Evolutionary conservation across 202 grass and related monocot genomes (phyloP), one percentile per base, ranked within the genome.

Genomic region (Panicum hallii): DNA sequence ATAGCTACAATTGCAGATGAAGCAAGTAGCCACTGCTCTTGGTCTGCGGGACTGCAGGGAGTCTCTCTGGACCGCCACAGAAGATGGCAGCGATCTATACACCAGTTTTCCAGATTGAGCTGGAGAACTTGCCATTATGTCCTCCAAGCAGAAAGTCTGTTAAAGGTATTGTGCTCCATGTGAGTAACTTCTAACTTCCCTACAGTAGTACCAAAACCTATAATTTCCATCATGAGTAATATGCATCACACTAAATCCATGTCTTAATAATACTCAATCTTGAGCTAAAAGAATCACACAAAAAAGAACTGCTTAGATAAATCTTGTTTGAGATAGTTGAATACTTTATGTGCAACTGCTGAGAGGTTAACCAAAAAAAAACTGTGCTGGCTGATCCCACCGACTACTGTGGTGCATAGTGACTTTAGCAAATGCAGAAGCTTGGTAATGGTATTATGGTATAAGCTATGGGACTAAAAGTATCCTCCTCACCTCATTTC

Each of bases 71-170:
- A 14, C 26, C 48, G 54, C 19, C 12, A 79, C 10, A 5, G 57
- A 28, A 61, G n/a, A 61, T 61, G 22, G n/a, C 12, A 26, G 70
- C 42, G 67, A 52, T 81, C 55, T 84, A 53, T 67, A 20, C 32
- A 41, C 62, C 72, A 85, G 36, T 58, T 93, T 83, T 22, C 77
- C 48, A 56, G 84, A 72, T 67, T 74, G 63, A 67, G 74, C 57
- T 54, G 68, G 90, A 15, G 78, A 70, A 70, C 41, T 48, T 48
- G 70, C 62, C 28, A 94, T 80, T 32, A 72, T 65, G 42, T 87
- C 26, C 81, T 89, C 38, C 63, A 44, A 84, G 56, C 67, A 90
- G 32, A 52, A 90, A 88, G 64, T 80, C 86, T 82, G 90, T 72
- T 74, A 48, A 87, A 87, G 41, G 67, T 22, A 26, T 26, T 80